A percentile compares a stretch with the other conserved stretches of the same genome.
phyloP scores from a whole-genome alignment of 2,329 filamentous ascomycete species.

The Chaetothyriales sp. region DNA sequence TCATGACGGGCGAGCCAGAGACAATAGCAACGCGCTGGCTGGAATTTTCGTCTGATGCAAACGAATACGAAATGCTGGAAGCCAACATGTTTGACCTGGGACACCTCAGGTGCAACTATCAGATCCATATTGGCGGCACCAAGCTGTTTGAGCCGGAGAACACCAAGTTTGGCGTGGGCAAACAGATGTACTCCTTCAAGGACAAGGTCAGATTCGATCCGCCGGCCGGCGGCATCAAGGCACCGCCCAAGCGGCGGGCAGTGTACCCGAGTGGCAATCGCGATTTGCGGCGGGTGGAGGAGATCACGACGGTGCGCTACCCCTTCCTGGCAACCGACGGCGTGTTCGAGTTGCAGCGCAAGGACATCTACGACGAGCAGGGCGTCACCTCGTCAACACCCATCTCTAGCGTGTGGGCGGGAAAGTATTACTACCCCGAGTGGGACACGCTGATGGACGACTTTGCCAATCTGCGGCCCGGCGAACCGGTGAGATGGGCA shows the following conservation, averaged over 20 bases:
- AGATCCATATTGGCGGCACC: slow-evolving; percentile 13
- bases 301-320: slow-evolving; percentile 29
- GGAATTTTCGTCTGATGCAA: slow-evolving; percentile 1
- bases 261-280: slow-evolving; percentile 7
- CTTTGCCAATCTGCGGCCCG: slow-evolving; percentile 24
- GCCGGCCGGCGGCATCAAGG: slow-evolving; percentile 10
- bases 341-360: slow-evolving; percentile 31
- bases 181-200: slow-evolving; percentile 12
- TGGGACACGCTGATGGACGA: slow-evolving; percentile 31
- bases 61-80: slow-evolving; percentile 26
- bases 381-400: slow-evolving; percentile 2
- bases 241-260: slow-evolving; percentile 7
- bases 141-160: slow-evolving; percentile 5
- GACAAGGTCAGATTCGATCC: slow-evolving; percentile 11
- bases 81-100: slow-evolving; percentile 28
- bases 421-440: slow-evolving; percentile 20
- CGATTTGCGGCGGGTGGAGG: slow-evolving; percentile 19
- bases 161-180: neutral
- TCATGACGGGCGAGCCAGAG: slow-evolving; percentile 6
- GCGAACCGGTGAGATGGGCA: slow-evolving; percentile 24
- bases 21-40: slow-evolving; percentile 13
- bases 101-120: slow-evolving; percentile 3
- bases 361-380: slow-evolving; percentile 21
- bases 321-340: slow-evolving; percentile 28
- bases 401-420: slow-evolving; percentile 21